Evolutionary conservation across 2,329 filamentous ascomycete genomes (phyloP).

Genomic region (Cordyceps fumosorosea): DNA sequence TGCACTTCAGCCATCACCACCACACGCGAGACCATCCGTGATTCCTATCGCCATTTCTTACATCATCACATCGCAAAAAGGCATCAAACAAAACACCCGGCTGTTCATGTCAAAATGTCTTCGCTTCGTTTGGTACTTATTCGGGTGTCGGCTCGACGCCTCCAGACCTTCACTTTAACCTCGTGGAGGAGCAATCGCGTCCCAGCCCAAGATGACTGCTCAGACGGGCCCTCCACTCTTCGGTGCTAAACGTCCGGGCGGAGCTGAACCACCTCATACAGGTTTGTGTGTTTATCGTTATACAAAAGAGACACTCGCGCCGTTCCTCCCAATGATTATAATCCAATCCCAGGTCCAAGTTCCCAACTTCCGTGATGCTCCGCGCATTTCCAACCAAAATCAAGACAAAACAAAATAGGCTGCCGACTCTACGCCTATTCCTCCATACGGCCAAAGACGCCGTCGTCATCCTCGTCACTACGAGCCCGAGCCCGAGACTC

Average conservation of each 20-base stretch:
- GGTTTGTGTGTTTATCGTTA: constrained; percentile 33
- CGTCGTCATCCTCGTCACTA: constrained; percentile 87
- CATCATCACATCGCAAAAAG: neutral
- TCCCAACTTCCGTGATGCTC: constrained; percentile 17
- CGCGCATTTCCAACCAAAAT: constrained; percentile 18
- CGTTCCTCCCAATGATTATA: constrained; percentile 24
- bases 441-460: constrained; percentile 95
- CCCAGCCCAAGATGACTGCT: constrained; percentile 15
- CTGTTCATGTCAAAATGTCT: constrained; percentile 16
- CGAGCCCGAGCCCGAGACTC: constrained; percentile 55
- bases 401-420: constrained; percentile 17
- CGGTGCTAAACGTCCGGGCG: constrained; percentile 60
- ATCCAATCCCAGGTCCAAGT: constrained; percentile 25
- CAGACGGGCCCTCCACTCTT: constrained; percentile 51
- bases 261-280: constrained; percentile 53
- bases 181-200: constrained; percentile 49
- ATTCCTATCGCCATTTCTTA: neutral
- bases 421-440: constrained; percentile 47
- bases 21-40: neutral
- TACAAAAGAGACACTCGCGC: constrained; percentile 43
- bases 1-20: neutral
- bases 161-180: constrained; percentile 63
- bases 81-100: neutral
- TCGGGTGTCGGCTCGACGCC: constrained; percentile 56
- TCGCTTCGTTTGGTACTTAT: constrained; percentile 32